Evolutionary conservation across 352 stramenopile genomes (phyloP), one percentile per base, ranked within the genome.

Genomic region (Globisporangium spiculum): DNA sequence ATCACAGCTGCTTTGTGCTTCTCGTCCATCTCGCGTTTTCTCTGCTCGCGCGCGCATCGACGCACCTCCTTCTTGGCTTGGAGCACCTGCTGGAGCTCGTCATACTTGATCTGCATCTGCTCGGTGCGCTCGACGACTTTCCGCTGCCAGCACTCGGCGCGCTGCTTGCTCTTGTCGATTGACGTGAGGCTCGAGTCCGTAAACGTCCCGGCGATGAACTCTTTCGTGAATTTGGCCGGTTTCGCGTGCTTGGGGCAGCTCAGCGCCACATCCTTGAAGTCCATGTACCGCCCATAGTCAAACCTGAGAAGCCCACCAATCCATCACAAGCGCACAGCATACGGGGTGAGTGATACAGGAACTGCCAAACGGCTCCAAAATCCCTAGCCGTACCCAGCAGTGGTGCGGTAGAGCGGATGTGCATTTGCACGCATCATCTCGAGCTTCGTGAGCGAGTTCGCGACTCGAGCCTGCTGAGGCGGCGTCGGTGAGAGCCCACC

Each of bases 51-150:
- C 57, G 76, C 73, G 1, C 69, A 32, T 14, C 63, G 60, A 2
- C 80, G 78, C 38, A 74, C 56, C 36, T 77, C 60, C 62, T 84
- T 86, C 66, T 83, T 83, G 27, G 72, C 50, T 50, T 85, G 72
- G 22, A 88, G 68, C 14, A 79, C 76, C 24, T 82, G 71, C 69
- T 91, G 83, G 50, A 91, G 71, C 68, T 86, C 79, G 7, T 77
- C 74, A 64, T 87, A 83, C 69, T 87, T 88, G 65, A 84, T 76
- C 41, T 83, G 79, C 83, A 91, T 91, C 36, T 79, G 80, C 57
- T 74, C 75, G 10, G 79, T 88, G 50, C 80, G 79, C 62, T 77
- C 66, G 32, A 69, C 74, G 55, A 87, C 76, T 62, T 89, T 89
- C 32, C 71, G 69, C 55, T 89, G 67, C 83, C 83, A 91, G 52